Conservation (phyloP, 768 basidiomycete species). For the Leccinum sublutescens region DNA sequence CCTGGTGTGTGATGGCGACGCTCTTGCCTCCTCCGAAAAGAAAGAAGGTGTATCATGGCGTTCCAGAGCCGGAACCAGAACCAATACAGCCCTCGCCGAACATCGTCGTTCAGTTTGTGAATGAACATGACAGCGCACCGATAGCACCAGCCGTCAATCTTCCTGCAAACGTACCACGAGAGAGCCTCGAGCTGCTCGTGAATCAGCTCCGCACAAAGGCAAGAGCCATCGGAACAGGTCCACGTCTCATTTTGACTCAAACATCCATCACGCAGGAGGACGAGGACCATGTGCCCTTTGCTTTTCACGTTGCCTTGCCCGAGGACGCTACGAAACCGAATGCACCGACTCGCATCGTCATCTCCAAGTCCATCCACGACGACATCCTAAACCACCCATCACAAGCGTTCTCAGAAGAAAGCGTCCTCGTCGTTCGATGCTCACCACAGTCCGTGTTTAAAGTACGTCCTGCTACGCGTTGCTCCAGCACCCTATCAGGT, state of each 20-base stretch:
- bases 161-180: constrained; percentile 82
- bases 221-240: constrained; percentile 24
- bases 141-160: constrained; percentile 89
- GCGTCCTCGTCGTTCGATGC: constrained; percentile 83
- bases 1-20: constrained; percentile 61
- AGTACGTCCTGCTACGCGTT: constrained; percentile 90
- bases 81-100: constrained; percentile 51
- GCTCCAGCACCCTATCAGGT: constrained; percentile 91
- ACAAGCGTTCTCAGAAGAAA: constrained; percentile 76
- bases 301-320: constrained; percentile 82
- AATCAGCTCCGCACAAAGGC: constrained; percentile 84
- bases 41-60: constrained; percentile 76
- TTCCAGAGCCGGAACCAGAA: constrained; percentile 62
- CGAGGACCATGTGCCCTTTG: constrained; percentile 91
- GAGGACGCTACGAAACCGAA: constrained; percentile 46
- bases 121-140: constrained; percentile 77
- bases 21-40: constrained; percentile 88
- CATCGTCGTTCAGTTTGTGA: constrained; percentile 90
- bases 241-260: neutral
- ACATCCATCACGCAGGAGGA: constrained; percentile 30
- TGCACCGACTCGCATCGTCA: constrained; percentile 74
- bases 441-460: constrained; percentile 96
- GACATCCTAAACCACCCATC: constrained; percentile 78
- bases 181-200: constrained; percentile 83
- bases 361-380: constrained; percentile 78